These are phyloP conservation scores for Cyberlindnera mycetangii DNA, from an alignment of 805 yeast genomes.

Conservation along the genomic window DNA sequence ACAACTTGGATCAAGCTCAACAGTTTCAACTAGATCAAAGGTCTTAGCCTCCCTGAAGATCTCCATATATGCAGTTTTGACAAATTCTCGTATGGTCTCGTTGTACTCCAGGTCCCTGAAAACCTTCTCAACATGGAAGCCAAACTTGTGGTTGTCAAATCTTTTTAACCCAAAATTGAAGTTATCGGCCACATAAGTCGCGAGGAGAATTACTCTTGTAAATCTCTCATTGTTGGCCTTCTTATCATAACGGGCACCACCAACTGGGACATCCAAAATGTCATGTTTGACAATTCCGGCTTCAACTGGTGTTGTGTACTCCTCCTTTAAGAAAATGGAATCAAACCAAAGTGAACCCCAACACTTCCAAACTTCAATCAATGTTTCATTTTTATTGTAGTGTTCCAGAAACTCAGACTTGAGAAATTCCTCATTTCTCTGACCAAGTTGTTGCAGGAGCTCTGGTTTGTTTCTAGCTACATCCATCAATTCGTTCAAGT, in stretches of 20 bases:
- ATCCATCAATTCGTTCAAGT: constrained; percentile 55
- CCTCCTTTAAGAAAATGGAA: constrained; percentile 49
- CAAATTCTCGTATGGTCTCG: constrained; percentile 9
- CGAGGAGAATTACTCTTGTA: constrained; percentile 48
- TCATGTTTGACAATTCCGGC: constrained; percentile 59
- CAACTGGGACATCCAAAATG: constrained; percentile 59
- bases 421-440: constrained; percentile 11
- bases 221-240: constrained; percentile 45
- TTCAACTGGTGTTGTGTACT: constrained; percentile 43
- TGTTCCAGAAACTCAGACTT: constrained; percentile 36
- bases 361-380: constrained; percentile 79
- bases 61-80: constrained; percentile 13
- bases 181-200: constrained; percentile 47
- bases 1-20: constrained; percentile 11
- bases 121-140: constrained; percentile 18
- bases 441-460: constrained; percentile 1
- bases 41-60: constrained; percentile 15
- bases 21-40: constrained; percentile 14
- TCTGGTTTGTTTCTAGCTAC: constrained; percentile 24
- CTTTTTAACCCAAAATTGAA: constrained; percentile 55
- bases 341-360: constrained; percentile 88
- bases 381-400: constrained; percentile 56
- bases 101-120: constrained; percentile 8
- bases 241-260: constrained; percentile 51
- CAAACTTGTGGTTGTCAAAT: constrained; percentile 30